Conservation (phyloP, 2,329 filamentous ascomycete species). For the Colletotrichum lentis region DNA sequence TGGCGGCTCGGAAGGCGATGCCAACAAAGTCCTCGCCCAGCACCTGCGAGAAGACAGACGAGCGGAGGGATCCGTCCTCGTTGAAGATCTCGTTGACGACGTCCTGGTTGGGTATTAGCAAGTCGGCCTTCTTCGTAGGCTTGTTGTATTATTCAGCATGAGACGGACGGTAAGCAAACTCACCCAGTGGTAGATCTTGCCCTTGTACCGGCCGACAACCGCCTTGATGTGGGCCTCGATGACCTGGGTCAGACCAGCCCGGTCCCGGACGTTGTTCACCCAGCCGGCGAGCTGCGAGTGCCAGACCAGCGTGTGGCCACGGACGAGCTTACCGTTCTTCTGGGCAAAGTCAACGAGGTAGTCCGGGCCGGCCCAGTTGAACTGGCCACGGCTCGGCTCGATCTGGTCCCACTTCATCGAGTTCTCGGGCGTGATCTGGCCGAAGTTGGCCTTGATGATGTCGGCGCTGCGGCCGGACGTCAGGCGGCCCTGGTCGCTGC, state of each 20-base stretch:
- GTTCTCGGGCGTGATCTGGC: constrained; percentile 73
- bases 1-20: constrained; percentile 75
- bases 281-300: constrained; percentile 67
- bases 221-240: constrained; percentile 68
- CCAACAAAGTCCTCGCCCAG: constrained; percentile 75
- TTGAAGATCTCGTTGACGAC: constrained; percentile 73
- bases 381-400: constrained; percentile 58
- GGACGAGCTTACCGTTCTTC: constrained; percentile 64
- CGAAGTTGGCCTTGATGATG: constrained; percentile 69
- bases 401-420: constrained; percentile 74
- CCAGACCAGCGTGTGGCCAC: constrained; percentile 74
- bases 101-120: constrained; percentile 50
- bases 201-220: constrained; percentile 67
- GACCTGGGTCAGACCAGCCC: constrained; percentile 60
- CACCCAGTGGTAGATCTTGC: constrained; percentile 67
- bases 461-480: constrained; percentile 58
- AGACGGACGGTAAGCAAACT: constrained; percentile 11
- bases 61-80: constrained; percentile 67
- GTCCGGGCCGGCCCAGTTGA: constrained; percentile 66
- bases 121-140: neutral
- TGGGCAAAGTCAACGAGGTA: constrained; percentile 66
- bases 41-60: constrained; percentile 71
- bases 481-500: constrained; percentile 63
- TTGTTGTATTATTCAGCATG: neutral
- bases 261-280: constrained; percentile 65